Evolutionary conservation across 139 green algal genomes (phyloP).

Genomic region (Penium margaritaceum): DNA sequence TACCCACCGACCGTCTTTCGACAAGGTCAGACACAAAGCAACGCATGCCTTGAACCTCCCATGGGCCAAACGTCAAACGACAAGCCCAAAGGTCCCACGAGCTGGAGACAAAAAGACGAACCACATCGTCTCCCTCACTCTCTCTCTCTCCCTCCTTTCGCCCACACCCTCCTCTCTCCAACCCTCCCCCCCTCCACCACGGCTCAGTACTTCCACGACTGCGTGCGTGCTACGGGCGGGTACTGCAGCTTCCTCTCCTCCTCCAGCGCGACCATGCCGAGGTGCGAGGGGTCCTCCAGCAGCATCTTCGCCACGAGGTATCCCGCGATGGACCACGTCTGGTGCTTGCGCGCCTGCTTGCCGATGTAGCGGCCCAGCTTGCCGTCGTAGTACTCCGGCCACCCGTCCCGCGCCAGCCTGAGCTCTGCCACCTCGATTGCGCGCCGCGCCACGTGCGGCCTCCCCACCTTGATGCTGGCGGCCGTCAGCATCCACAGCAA

Average conservation of each 20-base stretch:
- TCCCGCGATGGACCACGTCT: constrained; percentile 45
- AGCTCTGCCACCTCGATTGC: constrained; percentile 37
- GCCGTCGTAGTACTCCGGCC: constrained; percentile 48
- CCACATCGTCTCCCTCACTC: no score
- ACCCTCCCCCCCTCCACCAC: background rate
- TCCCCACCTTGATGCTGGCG: constrained; percentile 31
- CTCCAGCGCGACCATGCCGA: constrained; percentile 29
- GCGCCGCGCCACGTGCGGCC: constrained; percentile 23
- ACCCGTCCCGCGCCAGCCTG: constrained; percentile 27
- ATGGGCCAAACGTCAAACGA: no score
- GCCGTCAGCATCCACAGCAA: constrained; percentile 44
- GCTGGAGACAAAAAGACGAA: no score
- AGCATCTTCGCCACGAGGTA: constrained; percentile 47
- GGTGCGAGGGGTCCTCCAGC: constrained; percentile 42
- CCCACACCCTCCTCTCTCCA: no score
- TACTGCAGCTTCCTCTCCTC: constrained; percentile 39
- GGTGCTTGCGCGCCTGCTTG: constrained; percentile 40
- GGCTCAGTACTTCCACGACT: constrained; percentile 33
- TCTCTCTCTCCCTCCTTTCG: no score
- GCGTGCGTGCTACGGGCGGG: constrained; percentile 12
- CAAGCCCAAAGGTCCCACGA: no score
- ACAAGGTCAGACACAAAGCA: no score
- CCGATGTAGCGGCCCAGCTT: constrained; percentile 39
- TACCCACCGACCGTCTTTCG: no score
- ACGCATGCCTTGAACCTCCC: no score